Conservation (phyloP, 805 yeast species). For the Lachancea fermentati region DNA sequence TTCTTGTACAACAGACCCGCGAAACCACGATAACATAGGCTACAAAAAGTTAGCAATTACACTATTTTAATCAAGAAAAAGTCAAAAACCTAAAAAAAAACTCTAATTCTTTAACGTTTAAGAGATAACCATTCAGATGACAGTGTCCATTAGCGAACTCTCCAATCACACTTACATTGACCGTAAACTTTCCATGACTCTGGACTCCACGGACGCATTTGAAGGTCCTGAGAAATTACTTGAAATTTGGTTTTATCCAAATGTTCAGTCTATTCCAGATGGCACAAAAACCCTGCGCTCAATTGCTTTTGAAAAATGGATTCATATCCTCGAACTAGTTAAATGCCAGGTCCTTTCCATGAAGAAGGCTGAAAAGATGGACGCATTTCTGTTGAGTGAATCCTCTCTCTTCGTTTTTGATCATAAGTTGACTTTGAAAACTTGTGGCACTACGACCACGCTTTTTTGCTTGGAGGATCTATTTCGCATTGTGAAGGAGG, state of each 20-base stretch:
- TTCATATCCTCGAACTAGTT: conserved; percentile 67
- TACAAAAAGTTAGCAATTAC: not conserved
- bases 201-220: conserved; percentile 88
- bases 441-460: conserved; percentile 95
- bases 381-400: conserved; percentile 83
- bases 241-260: conserved; percentile 80
- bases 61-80: not conserved
- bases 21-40: conserved; percentile 20
- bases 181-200: conserved; percentile 67
- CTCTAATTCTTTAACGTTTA: not conserved
- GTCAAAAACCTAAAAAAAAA: not conserved
- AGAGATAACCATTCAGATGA: conserved; percentile 21
- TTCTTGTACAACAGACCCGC: conserved; percentile 20
- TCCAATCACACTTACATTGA: conserved; percentile 54
- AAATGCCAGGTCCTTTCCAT: conserved; percentile 84
- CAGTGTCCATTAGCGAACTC: conserved; percentile 31
- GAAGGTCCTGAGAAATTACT: conserved; percentile 96
- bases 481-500: conserved; percentile 43
- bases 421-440: conserved; percentile 79
- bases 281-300: conserved; percentile 49
- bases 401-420: conserved; percentile 85
- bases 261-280: conserved; percentile 33
- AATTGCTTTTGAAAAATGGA: conserved; percentile 66
- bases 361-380: conserved; percentile 58
- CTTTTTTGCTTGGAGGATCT: conserved; percentile 67